Evolutionary conservation across 129 eudicot species (phyloP).

Genomic region (Ambrosia artemisiifolia): DNA sequence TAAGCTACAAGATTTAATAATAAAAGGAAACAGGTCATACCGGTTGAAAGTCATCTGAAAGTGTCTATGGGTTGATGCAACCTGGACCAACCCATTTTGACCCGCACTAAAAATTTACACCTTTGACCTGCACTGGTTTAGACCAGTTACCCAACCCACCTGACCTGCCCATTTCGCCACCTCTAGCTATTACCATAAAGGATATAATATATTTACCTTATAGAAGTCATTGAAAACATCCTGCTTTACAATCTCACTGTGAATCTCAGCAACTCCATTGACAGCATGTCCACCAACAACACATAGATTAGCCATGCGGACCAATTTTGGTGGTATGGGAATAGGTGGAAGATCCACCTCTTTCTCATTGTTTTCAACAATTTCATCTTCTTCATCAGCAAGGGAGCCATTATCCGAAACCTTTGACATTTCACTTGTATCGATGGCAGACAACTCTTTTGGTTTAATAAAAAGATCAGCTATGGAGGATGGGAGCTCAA

Average conservation of each 20-base stretch:
- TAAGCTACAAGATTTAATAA: not conserved
- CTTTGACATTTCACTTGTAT: conserved; percentile 32
- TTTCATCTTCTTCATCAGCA: conserved; percentile 32
- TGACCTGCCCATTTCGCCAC: not conserved
- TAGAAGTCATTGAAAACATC: conserved; percentile 90
- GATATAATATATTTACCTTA: conserved; percentile 43
- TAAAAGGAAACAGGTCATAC: not conserved
- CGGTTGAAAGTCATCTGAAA: not conserved
- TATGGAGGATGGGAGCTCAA: conserved; percentile 73
- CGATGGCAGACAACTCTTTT: conserved; percentile 36
- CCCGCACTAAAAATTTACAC: not conserved
- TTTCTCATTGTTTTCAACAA: conserved; percentile 37
- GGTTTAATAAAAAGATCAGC: conserved; percentile 55
- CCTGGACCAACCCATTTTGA: not conserved
- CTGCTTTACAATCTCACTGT: conserved; percentile 87
- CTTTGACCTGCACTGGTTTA: not conserved
- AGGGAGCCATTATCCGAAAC: conserved; percentile 30
- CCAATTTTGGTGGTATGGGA: conserved; percentile 64
- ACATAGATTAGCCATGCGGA: conserved; percentile 93
- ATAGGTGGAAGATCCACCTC: conserved; percentile 40
- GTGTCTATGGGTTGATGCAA: not conserved
- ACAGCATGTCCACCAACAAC: conserved; percentile 97
- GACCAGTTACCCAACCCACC: not conserved
- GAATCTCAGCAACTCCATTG: conserved; percentile 96
- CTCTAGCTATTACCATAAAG: not conserved